Conservation (phyloP, 257 asterid genomes). For the Anisodus tanguticus region DNA sequence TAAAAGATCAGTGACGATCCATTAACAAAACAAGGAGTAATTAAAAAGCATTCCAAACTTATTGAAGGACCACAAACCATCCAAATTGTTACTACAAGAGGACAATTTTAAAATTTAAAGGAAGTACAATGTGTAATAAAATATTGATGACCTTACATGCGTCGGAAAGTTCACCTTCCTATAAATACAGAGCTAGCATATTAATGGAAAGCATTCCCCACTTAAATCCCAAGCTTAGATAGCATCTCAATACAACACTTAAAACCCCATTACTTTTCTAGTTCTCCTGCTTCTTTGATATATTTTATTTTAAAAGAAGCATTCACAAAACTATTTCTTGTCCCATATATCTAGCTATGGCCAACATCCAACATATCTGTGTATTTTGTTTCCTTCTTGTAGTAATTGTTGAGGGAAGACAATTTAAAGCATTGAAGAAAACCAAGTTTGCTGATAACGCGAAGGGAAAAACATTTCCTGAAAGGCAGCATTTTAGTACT, state of each 20-base stretch:
- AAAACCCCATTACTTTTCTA: background rate
- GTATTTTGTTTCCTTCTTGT: conserved; percentile 46
- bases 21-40: background rate
- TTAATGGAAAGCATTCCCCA: background rate
- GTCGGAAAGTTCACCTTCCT: background rate
- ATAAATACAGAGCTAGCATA: background rate
- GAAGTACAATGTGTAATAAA: background rate
- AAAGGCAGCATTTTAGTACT: background rate
- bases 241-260: background rate
- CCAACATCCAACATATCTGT: conserved; percentile 32
- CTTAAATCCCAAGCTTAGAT: background rate
- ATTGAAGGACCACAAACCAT: conserved; percentile 34
- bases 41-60: background rate
- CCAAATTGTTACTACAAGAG: conserved; percentile 15
- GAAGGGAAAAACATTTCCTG: conserved; percentile 25
- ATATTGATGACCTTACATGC: background rate
- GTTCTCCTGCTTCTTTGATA: background rate
- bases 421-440: conserved; percentile 37
- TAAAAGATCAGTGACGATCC: conserved; percentile 4
- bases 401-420: conserved; percentile 52
- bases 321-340: background rate
- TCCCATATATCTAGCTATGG: conserved; percentile 39
- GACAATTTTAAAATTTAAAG: background rate
- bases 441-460: conserved; percentile 17
- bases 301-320: background rate